These are phyloP conservation scores for Starmerella floricola DNA, from an alignment of 805 yeast species.

Conservation along the genomic window DNA sequence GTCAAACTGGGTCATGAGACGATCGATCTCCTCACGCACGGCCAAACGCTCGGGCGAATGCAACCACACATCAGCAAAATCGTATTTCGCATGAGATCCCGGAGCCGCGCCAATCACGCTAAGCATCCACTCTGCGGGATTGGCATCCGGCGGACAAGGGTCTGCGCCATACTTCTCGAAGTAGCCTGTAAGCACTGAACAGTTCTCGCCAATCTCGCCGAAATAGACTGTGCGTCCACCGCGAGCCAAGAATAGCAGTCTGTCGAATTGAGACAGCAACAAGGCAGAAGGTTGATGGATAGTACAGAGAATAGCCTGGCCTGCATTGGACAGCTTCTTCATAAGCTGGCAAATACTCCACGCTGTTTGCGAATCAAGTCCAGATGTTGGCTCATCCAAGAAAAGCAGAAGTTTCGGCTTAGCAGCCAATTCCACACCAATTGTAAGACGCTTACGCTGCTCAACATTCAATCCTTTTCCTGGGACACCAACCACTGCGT, in stretches of 20 bases:
- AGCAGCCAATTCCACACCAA: slow-evolving; percentile 62
- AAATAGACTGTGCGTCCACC: slow-evolving; percentile 76
- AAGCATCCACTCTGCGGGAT: slow-evolving; percentile 67
- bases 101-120: slow-evolving; percentile 75
- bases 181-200: slow-evolving; percentile 45
- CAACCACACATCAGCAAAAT: slow-evolving; percentile 57
- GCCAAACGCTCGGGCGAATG: slow-evolving; percentile 34
- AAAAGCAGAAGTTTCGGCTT: slow-evolving; percentile 51
- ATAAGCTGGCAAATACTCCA: slow-evolving; percentile 60
- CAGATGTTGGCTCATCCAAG: slow-evolving; percentile 64
- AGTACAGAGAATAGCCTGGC: slow-evolving; percentile 65
- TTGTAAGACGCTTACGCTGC: slow-evolving; percentile 54
- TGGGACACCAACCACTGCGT: slow-evolving; percentile 67
- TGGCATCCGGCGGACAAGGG: slow-evolving; percentile 46
- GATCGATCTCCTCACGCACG: slow-evolving; percentile 29
- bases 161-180: slow-evolving; percentile 66
- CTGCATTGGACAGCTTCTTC: slow-evolving; percentile 55
- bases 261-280: slow-evolving; percentile 53
- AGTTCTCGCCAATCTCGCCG: slow-evolving; percentile 65
- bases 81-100: slow-evolving; percentile 44
- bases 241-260: slow-evolving; percentile 51
- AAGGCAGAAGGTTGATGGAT: slow-evolving; percentile 71
- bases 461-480: slow-evolving; percentile 64
- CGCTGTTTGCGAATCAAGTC: slow-evolving; percentile 50
- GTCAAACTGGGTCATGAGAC: slow-evolving; percentile 27